phyloP scores from a whole-genome alignment of 1,139 yeast species.

The Debaryomyces singareniensis region DNA sequence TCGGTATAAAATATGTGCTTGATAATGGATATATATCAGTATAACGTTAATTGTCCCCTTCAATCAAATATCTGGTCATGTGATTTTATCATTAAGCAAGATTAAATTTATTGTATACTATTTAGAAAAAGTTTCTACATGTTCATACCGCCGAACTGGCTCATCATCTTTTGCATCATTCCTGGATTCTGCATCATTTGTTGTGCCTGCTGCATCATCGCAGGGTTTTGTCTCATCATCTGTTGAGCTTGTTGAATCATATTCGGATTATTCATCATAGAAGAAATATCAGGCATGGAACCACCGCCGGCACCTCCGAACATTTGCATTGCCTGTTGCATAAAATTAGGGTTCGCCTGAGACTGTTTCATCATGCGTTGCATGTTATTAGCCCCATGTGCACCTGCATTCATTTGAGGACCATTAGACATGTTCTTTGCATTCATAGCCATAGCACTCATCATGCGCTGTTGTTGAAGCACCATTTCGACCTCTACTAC shows the following conservation, averaged over 20 bases:
- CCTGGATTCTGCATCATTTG: constrained; percentile 52
- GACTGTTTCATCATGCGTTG: constrained; percentile 47
- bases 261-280: constrained; percentile 44
- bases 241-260: constrained; percentile 45
- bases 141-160: constrained; percentile 46
- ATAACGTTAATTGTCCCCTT: too few species aligned
- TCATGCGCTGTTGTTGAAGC: constrained; percentile 84
- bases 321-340: constrained; percentile 52
- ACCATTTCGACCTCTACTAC: constrained; percentile 94
- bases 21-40: too few species aligned
- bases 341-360: constrained; percentile 44
- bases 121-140: background rate
- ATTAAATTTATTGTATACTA: too few species aligned
- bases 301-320: constrained; percentile 46
- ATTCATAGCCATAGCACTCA: constrained; percentile 87
- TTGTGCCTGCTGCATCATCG: constrained; percentile 58
- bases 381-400: constrained; percentile 30
- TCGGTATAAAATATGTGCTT: too few species aligned
- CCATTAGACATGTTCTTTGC: constrained; percentile 43
- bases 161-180: constrained; percentile 73
- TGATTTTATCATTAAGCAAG: too few species aligned
- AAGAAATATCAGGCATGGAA: constrained; percentile 45
- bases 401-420: constrained; percentile 44
- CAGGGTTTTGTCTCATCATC: constrained; percentile 66
- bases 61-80: too few species aligned